phyloP scores from a whole-genome alignment of 129 eudicot genomes.

The Rutidosis leptorrhynchoides region DNA sequence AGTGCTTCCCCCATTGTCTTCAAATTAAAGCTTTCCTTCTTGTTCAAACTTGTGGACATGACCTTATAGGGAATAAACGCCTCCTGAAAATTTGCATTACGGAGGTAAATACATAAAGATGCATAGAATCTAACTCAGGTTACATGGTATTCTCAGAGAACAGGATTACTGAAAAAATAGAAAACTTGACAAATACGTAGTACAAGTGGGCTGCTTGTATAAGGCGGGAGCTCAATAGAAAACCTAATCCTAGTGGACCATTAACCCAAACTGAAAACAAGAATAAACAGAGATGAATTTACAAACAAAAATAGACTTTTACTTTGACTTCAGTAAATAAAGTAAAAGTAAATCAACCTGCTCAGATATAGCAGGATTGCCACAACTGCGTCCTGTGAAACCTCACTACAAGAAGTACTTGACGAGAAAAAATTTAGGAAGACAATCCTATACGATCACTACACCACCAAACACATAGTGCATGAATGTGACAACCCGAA shows the following conservation, averaged over 20 bases:
- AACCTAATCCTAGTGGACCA: slow-evolving; percentile 82
- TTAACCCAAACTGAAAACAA: slow-evolving; percentile 76
- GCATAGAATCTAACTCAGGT: not conserved
- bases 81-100: slow-evolving; percentile 53
- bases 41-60: slow-evolving; percentile 74
- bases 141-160: not conserved
- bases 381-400: slow-evolving; percentile 60
- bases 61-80: slow-evolving; percentile 74
- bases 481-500: no score
- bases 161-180: not conserved
- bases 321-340: slow-evolving; percentile 2
- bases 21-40: slow-evolving; percentile 40
- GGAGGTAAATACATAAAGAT: not conserved
- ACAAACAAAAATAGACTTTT: slow-evolving; percentile 15
- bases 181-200: slow-evolving; percentile 66
- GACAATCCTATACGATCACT: no score
- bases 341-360: slow-evolving; percentile 42
- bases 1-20: slow-evolving; percentile 74
- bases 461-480: no score
- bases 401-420: slow-evolving; percentile 59
- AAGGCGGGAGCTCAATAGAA: slow-evolving; percentile 79
- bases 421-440: no score
- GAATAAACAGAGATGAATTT: slow-evolving; percentile 13
- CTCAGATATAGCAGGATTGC: slow-evolving; percentile 90
- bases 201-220: slow-evolving; percentile 72